Conservation (phyloP, 257 asterid genomes). For the Przewalskia tangutica region DNA sequence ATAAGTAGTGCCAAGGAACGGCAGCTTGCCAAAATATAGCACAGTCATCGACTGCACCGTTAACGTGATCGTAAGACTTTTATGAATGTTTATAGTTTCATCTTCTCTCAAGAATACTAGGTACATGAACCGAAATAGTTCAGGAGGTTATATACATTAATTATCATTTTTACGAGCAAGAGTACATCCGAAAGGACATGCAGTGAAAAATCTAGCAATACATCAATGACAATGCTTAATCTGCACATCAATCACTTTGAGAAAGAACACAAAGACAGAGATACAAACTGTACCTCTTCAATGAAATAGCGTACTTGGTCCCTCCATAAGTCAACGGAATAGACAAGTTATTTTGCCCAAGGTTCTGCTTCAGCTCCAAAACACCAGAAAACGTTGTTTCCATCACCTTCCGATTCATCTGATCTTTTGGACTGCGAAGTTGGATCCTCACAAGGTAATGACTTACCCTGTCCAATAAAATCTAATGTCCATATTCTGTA, state of each 20-base stretch:
- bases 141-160: background rate
- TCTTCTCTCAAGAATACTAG: background rate
- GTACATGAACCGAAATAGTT: background rate
- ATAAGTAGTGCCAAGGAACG: background rate
- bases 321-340: constrained; percentile 78
- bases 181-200: background rate
- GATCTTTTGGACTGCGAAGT: constrained; percentile 31
- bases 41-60: background rate
- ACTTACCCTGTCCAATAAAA: constrained; percentile 87
- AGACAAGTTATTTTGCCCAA: constrained; percentile 84
- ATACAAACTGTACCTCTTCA: constrained; percentile 50
- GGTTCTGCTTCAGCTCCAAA: constrained; percentile 77
- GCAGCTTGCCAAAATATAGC: background rate
- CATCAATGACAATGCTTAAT: background rate
- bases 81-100: background rate
- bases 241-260: background rate
- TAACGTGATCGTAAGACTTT: background rate
- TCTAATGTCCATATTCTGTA: constrained; percentile 69
- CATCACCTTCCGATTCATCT: constrained; percentile 19
- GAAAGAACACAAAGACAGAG: background rate
- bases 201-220: background rate
- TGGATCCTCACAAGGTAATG: constrained; percentile 77
- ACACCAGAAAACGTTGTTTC: constrained; percentile 54
- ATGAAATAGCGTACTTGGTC: constrained; percentile 75
- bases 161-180: background rate